Percentiles rank a stretch among this genome's conserved stretches.
Evolutionary conservation across 495 filamentous ascomycete genomes (phyloP).

Genomic region (Xylaria telfairii): DNA sequence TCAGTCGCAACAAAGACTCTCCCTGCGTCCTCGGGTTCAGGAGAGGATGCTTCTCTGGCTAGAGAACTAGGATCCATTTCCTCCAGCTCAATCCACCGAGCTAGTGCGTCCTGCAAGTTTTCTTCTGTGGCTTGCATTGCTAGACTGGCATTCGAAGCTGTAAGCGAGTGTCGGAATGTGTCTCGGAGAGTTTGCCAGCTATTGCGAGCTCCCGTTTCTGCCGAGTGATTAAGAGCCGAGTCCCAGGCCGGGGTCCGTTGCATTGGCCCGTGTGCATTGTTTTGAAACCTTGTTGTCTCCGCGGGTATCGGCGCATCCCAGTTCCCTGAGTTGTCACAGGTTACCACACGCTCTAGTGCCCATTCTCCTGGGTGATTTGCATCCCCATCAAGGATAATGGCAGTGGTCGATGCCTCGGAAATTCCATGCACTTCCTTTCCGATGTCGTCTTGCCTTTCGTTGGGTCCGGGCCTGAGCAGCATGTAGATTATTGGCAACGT

Average conservation of each 20-base stretch:
- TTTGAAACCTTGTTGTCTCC: background rate
- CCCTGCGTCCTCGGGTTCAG: conserved; percentile 6
- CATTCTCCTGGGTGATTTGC: background rate
- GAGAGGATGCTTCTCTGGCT: background rate
- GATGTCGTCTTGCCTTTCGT: background rate
- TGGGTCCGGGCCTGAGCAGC: background rate
- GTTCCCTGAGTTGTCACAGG: background rate
- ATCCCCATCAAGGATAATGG: background rate
- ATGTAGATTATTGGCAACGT: conserved; percentile 19
- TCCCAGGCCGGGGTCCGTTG: background rate
- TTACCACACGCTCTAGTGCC: background rate
- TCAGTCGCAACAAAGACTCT: conserved; percentile 11
- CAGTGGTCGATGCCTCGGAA: background rate
- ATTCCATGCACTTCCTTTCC: background rate
- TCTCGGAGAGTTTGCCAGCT: background rate
- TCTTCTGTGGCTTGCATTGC: background rate
- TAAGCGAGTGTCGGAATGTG: background rate
- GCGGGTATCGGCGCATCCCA: background rate
- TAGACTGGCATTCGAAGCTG: background rate
- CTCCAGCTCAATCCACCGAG: conserved; percentile 16
- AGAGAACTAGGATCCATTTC: background rate
- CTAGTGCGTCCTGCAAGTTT: background rate
- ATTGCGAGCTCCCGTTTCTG: background rate
- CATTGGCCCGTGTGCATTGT: background rate
- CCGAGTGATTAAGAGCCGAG: background rate